phyloP scores from a whole-genome alignment of 192 early-diverging fungal genomes.

The Coemansia sp. region DNA sequence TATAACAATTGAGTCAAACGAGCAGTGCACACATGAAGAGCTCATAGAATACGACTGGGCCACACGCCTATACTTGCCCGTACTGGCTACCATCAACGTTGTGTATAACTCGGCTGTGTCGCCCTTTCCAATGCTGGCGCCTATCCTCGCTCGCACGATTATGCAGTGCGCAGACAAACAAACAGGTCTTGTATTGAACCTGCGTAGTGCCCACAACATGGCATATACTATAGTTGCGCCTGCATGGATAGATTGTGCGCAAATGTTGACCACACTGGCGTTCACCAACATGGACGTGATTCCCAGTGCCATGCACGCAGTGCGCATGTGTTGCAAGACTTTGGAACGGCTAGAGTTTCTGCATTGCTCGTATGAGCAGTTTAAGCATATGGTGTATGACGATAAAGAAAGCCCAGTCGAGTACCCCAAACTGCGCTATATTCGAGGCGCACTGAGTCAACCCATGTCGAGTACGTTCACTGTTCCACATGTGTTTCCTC shows the following conservation, averaged over 20 bases:
- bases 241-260: neutral
- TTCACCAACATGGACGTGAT: slow-evolving; percentile 19
- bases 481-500: slow-evolving; percentile 19
- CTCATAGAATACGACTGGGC: too few species aligned
- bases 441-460: slow-evolving; percentile 20
- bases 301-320: neutral
- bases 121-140: neutral
- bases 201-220: neutral
- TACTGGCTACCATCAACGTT: neutral
- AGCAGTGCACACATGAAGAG: too few species aligned
- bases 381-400: neutral
- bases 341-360: slow-evolving; percentile 8
- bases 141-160: slow-evolving; percentile 1
- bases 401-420: neutral
- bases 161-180: neutral
- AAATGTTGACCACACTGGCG: neutral
- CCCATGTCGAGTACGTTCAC: neutral
- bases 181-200: neutral
- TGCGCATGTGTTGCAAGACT: neutral
- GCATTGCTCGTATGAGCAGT: slow-evolving; percentile 6
- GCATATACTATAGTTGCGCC: slow-evolving; percentile 2
- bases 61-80: neutral
- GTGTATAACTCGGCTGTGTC: neutral
- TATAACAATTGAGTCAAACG: too few species aligned
- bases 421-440: slow-evolving; percentile 8